Conservation (phyloP, 148 eudicot species). For the Rhododendron griersonianum region DNA sequence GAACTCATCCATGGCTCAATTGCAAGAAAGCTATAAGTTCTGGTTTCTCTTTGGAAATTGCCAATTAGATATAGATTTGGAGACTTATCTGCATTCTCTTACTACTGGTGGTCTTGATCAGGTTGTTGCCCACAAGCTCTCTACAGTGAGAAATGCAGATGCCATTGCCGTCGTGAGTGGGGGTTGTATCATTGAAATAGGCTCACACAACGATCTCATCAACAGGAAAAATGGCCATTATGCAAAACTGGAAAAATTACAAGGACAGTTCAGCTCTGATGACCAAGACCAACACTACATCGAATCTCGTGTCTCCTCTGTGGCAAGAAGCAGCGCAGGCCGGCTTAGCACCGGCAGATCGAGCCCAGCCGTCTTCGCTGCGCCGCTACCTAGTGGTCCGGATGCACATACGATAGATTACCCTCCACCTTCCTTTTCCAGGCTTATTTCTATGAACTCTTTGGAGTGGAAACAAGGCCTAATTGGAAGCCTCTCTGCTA, state of each 20-base stretch:
- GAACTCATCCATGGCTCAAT: neutral
- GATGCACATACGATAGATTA: conserved; percentile 15
- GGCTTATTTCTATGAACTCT: conserved; percentile 59
- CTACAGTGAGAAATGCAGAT: conserved; percentile 83
- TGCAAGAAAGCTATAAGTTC: neutral
- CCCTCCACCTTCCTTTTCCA: conserved; percentile 37
- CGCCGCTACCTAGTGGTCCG: conserved; percentile 25
- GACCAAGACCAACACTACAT: conserved; percentile 33
- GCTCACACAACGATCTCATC: conserved; percentile 63
- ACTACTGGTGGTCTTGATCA: conserved; percentile 14
- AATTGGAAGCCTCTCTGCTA: conserved; percentile 66
- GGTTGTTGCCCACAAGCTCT: conserved; percentile 95
- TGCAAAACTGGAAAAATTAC: conserved; percentile 65
- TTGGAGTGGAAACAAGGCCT: conserved; percentile 83
- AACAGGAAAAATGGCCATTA: conserved; percentile 54
- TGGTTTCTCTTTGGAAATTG: neutral
- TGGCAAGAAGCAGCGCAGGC: conserved; percentile 47
- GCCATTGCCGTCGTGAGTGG: conserved; percentile 61
- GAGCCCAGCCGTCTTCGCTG: conserved; percentile 43
- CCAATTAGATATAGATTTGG: neutral
- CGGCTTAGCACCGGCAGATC: conserved; percentile 51
- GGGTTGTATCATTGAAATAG: conserved; percentile 59
- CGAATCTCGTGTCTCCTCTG: conserved; percentile 28
- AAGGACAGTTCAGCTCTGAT: conserved; percentile 51
- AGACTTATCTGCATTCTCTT: neutral